Base-by-base conservation (phyloP, 768 basidiomycete genomes). In the Russula emetica region DNA sequence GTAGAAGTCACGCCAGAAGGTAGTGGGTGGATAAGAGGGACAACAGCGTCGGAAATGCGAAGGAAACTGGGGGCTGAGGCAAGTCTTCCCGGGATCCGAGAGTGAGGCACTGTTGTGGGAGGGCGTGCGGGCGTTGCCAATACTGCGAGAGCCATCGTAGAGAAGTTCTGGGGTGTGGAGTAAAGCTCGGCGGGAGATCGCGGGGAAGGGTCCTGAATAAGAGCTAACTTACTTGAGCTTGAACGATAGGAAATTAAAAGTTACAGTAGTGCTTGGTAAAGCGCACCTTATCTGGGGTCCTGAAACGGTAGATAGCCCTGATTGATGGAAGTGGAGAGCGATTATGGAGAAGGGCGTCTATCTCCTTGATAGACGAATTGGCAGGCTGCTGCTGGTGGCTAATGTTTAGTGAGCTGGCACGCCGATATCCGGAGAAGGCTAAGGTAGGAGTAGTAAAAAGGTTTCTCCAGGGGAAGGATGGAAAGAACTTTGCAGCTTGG, bases 81-180 rank as follows among this genome's bases (percentile, higher is more conserved):
- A 42, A 70, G 72, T 54, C 86, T 77, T 59, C 85, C 81, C 36
- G 88, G 84, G 57, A 88, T 78, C 58, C 81, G 76, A 18, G 87
- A 86, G n/a, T 87, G 80, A 61, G 86, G 80, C 7, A 76, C 75
- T 2, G 82, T 79, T 38, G 87, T 60, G 66, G 71, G 65, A 56
- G 52, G 40, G 40, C 20, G 26, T 18, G 51, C 59, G 32, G 64
- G 67, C 32, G 57, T 66, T 24, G 67, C 53, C 40, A 61, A 56
- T 18, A 64, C 51, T 42, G 65, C 60, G 40, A 66, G 49, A 52
- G 66, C 22, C 67, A 68, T 68, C 8, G 32, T 26, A 16, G 34
- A 45, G 14, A 54, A 32, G 14, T 20, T 54, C n/a, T 0, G 10
- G 61, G 1, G 18, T 45, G 44, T 26, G 56, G 11, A 34, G 32